Base-by-base conservation (phyloP, 441 rosid species). In the Erodium texanum region DNA sequence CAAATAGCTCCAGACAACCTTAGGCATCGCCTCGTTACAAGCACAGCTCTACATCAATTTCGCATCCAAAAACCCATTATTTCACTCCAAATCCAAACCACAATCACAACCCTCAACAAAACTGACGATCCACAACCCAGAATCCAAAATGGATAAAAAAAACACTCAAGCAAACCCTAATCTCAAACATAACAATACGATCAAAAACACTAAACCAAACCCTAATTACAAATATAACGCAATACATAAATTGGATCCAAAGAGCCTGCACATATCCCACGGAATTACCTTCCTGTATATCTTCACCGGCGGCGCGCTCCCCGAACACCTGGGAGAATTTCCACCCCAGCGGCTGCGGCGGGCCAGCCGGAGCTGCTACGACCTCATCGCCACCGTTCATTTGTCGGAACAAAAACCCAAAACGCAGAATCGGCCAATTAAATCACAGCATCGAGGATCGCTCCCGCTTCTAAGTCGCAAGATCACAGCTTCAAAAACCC, bases 301-400 rank as follows among this genome's bases (percentile, higher is more conserved):
- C 92, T 76, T 87, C 89, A 24, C 89, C 89, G 56, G 89, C 87
- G 65, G 83, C 74, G 45, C 89, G 84, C 79, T 87, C 92, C 48
- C 89, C 92, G 66, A 87, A 87, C 3, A 87, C 92, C 82, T 85
- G 92, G 68, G 89, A 79, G 78, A 87, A 87, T 80, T 85, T 87
- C 89, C 92, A 87, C 32, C 85, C 92, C 54, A 85, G 78, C 67
- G 82, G 82, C 71, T 62, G 77, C 59, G 59, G 11, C 48, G 48
- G 48, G 14, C 2, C 48, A 2, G 48, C 72, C 24, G 84, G 73
- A 73, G 77, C 74, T 75, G 78, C 78, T 75, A 71, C 82, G 52
- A 71, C 83, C 73, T 78, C 83, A 82, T 73, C 89, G 74, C 77
- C 84, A 70, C 79, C 85, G 81, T 82, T 81, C 92, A 87, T 86